Percentiles rank a stretch among this genome's conserved stretches.
phyloP scores from a whole-genome alignment of 805 yeast genomes.

The Ogataea trehaloabstinens region DNA sequence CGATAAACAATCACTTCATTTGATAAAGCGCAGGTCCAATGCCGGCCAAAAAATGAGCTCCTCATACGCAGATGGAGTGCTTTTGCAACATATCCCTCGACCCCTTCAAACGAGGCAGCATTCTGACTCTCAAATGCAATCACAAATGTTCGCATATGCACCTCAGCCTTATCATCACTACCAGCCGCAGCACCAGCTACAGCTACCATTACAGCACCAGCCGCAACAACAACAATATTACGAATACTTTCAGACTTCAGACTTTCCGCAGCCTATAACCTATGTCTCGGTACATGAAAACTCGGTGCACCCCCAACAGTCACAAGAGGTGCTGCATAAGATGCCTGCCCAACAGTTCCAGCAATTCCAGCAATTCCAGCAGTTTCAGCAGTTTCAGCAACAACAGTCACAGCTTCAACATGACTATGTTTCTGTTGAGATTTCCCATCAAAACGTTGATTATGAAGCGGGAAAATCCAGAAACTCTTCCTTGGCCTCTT shows the following conservation, averaged over 20 bases:
- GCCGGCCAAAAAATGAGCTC: slow-evolving; percentile 26
- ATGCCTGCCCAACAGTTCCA: slow-evolving; percentile 4
- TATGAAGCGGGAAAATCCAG: slow-evolving; percentile 14
- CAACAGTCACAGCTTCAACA: slow-evolving; percentile 8
- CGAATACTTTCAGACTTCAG: slow-evolving; percentile 3
- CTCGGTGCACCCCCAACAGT: slow-evolving; percentile 3
- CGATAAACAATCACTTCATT: slow-evolving; percentile 42
- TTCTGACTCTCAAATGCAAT: neutral
- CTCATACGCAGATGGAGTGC: slow-evolving; percentile 6
- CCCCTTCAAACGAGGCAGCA: neutral
- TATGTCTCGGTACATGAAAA: slow-evolving; percentile 17
- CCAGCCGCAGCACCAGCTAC: slow-evolving; percentile 12
- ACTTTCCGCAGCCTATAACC: slow-evolving; percentile 17
- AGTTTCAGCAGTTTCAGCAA: slow-evolving; percentile 2
- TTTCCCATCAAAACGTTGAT: slow-evolving; percentile 5
- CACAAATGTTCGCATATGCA: neutral
- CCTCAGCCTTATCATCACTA: slow-evolving; percentile 8
- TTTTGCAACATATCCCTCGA: neutral
- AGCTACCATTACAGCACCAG: slow-evolving; percentile 13
- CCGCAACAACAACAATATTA: slow-evolving; percentile 12
- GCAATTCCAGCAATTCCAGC: slow-evolving; percentile 2
- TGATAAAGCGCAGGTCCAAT: slow-evolving; percentile 48
- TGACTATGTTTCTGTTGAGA: slow-evolving; percentile 9
- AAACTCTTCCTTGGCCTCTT: slow-evolving; percentile 14
- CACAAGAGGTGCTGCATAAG: slow-evolving; percentile 8